Percentiles rank a stretch among this genome's conserved stretches.
Conservation (phyloP, 179 eudicot species). For the Silene noctiflora region DNA sequence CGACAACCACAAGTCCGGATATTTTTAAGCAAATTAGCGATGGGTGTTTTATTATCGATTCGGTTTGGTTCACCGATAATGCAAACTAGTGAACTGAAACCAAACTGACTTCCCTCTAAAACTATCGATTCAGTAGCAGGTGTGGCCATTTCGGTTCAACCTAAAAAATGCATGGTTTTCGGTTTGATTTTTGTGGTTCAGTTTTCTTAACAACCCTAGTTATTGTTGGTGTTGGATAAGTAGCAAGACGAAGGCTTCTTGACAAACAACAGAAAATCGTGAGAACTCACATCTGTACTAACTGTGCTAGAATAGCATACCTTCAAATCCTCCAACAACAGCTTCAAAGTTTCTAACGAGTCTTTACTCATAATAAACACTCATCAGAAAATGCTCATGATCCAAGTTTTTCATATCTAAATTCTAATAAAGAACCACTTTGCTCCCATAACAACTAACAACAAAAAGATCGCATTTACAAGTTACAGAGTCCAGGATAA, state of each 20-base stretch:
- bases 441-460: neutral
- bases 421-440: neutral
- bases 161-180: too few species aligned
- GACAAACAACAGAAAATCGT: neutral
- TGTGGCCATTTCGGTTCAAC: too few species aligned
- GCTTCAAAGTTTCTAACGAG: neutral
- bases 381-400: neutral
- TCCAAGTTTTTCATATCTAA: constrained; percentile 6
- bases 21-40: too few species aligned
- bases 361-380: neutral
- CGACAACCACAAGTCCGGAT: too few species aligned
- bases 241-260: neutral
- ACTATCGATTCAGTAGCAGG: too few species aligned
- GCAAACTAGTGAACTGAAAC: too few species aligned
- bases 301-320: neutral
- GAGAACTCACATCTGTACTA: neutral
- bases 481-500: neutral
- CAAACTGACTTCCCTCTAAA: too few species aligned
- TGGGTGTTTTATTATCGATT: too few species aligned
- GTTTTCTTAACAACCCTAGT: too few species aligned
- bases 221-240: neutral
- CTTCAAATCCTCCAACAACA: neutral
- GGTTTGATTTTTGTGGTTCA: too few species aligned
- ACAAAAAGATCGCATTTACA: constrained; percentile 6
- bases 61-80: too few species aligned